phyloP scores from a whole-genome alignment of 1,139 yeast genomes.

The Hansenula lynferdii region DNA sequence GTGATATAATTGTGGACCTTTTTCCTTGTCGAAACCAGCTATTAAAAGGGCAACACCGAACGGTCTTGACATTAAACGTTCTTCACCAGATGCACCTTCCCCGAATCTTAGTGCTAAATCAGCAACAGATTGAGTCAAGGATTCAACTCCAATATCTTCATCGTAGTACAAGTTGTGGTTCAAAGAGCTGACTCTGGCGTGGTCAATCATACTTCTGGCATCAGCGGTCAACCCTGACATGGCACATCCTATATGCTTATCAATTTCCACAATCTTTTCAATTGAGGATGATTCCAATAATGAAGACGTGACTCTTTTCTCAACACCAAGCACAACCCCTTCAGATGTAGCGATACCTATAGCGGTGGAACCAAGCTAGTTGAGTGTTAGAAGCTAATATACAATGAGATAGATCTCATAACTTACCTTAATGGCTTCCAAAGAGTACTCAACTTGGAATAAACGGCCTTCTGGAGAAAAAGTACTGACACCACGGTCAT shows the following conservation, averaged over 20 bases:
- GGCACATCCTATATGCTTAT: constrained; percentile 94
- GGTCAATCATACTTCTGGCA: constrained; percentile 98
- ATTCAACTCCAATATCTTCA: constrained; percentile 89
- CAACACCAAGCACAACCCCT: constrained; percentile 95
- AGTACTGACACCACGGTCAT: constrained; percentile 97
- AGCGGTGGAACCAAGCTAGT: constrained; percentile 83
- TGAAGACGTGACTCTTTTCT: constrained; percentile 93
- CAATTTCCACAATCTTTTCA: constrained; percentile 95
- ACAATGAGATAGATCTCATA: too few relatives aligned
- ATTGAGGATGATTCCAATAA: constrained; percentile 88
- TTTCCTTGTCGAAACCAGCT: constrained; percentile 90
- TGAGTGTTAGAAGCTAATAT: constrained; percentile 9
- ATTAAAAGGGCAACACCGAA: constrained; percentile 96
- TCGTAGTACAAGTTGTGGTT: constrained; percentile 89
- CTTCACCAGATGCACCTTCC: constrained; percentile 97
- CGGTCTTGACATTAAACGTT: constrained; percentile 96
- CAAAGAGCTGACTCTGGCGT: constrained; percentile 88
- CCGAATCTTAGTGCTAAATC: constrained; percentile 97
- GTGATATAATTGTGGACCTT: constrained; percentile 94
- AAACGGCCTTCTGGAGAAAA: constrained; percentile 98
- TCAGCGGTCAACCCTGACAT: constrained; percentile 99
- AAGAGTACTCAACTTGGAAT: constrained; percentile 96
- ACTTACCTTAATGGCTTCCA: constrained; percentile 87
- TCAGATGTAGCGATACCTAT: constrained; percentile 96
- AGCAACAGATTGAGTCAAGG: constrained; percentile 94